phyloP scores from a whole-genome alignment of 192 early-diverging fungal species.

The Umbelopsis isabellina region DNA sequence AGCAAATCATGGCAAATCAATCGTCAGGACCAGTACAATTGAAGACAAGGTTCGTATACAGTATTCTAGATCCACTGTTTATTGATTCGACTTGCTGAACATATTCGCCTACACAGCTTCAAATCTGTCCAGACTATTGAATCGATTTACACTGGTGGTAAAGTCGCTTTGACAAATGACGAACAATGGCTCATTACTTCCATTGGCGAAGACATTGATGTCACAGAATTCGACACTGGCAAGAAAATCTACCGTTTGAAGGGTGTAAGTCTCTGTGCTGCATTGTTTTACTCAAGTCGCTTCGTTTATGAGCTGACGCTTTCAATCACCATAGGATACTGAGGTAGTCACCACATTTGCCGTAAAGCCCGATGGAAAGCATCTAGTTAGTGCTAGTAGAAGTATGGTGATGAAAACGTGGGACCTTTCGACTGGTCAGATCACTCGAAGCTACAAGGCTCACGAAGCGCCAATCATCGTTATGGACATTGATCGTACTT shows the following conservation, averaged over 20 bases:
- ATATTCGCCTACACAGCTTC: conserved; percentile 53
- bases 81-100: background rate
- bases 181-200: conserved; percentile 75
- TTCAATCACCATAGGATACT: conserved; percentile 57
- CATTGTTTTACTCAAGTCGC: background rate
- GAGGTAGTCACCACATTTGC: conserved; percentile 90
- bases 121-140: conserved; percentile 79
- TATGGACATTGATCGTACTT: conserved; percentile 89
- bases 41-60: conserved; percentile 11
- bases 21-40: conserved; percentile 8
- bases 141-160: conserved; percentile 91
- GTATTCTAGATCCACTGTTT: too few relatives aligned
- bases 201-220: conserved; percentile 80
- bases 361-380: conserved; percentile 75
- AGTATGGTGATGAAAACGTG: conserved; percentile 80
- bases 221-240: conserved; percentile 72
- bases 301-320: background rate
- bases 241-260: conserved; percentile 63
- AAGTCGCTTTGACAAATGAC: conserved; percentile 69
- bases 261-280: conserved; percentile 49
- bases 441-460: conserved; percentile 75
- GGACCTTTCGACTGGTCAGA: conserved; percentile 65
- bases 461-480: conserved; percentile 93
- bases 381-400: conserved; percentile 81
- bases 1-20: conserved; percentile 13